Base-by-base conservation (phyloP, 768 basidiomycete species). In the Suillus paluster region DNA sequence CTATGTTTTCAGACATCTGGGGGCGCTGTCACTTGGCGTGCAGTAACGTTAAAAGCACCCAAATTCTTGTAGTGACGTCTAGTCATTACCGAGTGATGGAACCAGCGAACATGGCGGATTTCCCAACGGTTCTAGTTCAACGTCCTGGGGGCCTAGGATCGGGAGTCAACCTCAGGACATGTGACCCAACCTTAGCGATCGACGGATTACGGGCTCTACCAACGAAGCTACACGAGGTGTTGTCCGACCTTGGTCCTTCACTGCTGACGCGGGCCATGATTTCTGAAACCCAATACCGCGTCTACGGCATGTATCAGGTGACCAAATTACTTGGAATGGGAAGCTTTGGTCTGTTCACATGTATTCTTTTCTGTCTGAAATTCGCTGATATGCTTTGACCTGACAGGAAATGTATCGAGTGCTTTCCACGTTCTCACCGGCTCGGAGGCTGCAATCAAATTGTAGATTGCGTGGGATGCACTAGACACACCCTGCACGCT, bases 381-480 rank as follows among this genome's bases (percentile, higher is more conserved):
- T 3, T 48, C 14, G 7, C 8, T 48, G 8, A 48, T 48, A 4
- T 3, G 23, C 21, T 27, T 25, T 66, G 17, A 2, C 10, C 0
- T 52, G 5, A 45, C 39, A 66, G 66, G 65, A 25, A 30, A 57
- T 3, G 66, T 66, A 12, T 67, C 55, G 8, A 41, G 41, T 3
- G 66, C 53, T 21, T 46, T 66, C 19, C 42, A 66, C 15, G 38
- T 70, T 10, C 34, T 62, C 36, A 62, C 66, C 7, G 62, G 63
- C 12, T 21, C 17, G 5, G 57, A 60, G 30, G 69, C 70, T 3
- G 69, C 69, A 14, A 25, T 70, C 38, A 71, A 71, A 54, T 15
- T 64, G n/a, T 55, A 63, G 23, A 14, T 27, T 3, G 38, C 27
- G 14, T 3, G 1, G 5, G 27, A n/a, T 9, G 34, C 38, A 45